These are phyloP conservation scores for Aspergillus nidulans DNA, from an alignment of 495 filamentous ascomycete species.

Conservation along the genomic window DNA sequence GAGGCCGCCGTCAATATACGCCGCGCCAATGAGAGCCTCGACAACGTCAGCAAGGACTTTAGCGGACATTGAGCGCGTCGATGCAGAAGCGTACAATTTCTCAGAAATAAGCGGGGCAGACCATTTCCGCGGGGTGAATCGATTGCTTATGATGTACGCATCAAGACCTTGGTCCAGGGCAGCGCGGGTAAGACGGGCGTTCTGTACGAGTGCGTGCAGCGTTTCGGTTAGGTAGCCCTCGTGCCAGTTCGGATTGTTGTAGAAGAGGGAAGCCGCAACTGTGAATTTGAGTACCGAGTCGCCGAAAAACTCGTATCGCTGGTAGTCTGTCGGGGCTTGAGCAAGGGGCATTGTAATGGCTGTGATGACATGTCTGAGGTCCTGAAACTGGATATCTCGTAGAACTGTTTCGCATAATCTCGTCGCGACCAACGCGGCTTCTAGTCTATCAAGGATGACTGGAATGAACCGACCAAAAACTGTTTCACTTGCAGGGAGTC, in stretches of 20 bases:
- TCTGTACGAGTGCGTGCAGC: constrained; percentile 70
- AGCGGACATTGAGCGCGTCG: constrained; percentile 51
- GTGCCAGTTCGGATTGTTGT: constrained; percentile 63
- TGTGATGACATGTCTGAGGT: constrained; percentile 57
- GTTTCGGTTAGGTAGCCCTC: constrained; percentile 70
- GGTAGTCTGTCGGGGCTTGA: constrained; percentile 63
- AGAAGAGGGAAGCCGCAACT: constrained; percentile 62
- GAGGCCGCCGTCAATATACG: constrained; percentile 65
- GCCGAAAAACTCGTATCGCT: constrained; percentile 84
- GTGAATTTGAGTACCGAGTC: constrained; percentile 81
- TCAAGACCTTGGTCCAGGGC: constrained; percentile 62
- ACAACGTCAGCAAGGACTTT: constrained; percentile 90
- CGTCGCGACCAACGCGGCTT: constrained; percentile 58
- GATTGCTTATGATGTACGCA: constrained; percentile 64
- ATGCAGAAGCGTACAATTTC: constrained; percentile 10
- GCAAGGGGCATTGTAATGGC: constrained; percentile 69
- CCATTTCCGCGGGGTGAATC: constrained; percentile 72
- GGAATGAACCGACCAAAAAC: constrained; percentile 71
- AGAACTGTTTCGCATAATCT: constrained; percentile 60
- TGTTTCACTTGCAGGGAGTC: constrained; percentile 54
- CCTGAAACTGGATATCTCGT: constrained; percentile 45
- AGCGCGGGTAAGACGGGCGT: constrained; percentile 61
- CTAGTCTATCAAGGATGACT: constrained; percentile 66
- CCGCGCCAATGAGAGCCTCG: constrained; percentile 77
- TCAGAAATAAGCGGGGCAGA: constrained; percentile 56